Evolutionary conservation across 1,284 basidiomycete genomes (phyloP), one percentile per base, ranked within the genome.

Genomic region (Ceratobasidium theobromae): DNA sequence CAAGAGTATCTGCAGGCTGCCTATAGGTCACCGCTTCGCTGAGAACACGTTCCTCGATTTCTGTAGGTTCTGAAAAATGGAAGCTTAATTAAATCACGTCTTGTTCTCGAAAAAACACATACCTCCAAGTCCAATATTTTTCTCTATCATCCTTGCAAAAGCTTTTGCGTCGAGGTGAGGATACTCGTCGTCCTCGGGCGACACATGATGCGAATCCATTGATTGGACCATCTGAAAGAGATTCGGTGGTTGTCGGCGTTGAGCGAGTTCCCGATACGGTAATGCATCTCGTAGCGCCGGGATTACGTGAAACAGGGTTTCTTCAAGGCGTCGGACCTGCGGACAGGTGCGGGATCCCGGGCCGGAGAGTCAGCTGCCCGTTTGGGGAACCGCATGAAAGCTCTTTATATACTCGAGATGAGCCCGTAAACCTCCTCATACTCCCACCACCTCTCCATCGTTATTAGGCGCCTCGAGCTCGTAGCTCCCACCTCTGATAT

Each of bases 71-170:
- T 58, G 35, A 41, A 28, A 45, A 11, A 45, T 21, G 18, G 6
- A 45, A 21, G 43, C 18, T 21, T 25, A 51, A 51, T 9, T 38
- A 5, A 12, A 6, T 6, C 48, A 51, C 8, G 9, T 9, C 12
- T 25, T 11, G 48, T 9, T 14, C 11, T 14, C 48, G 23, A 18
- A 9, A 14, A 6, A n/a, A 16, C 21, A 46, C 54, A 46, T 43
- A 58, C 54, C 54, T 18, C 54, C 54, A 14, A 58, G 41, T 16
- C 41, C 41, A 28, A 58, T 58, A 25, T 41, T 46, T 28, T 46
- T 58, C 33, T 58, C 54, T n/a, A 58, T 46, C 54, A 58, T 58
- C 18, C 54, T 58, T 23, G 54, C 40, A 46, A 58, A 58, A 14
- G 54, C 43, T 16, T 12, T 18, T n/a, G 40, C 54, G 41, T 58